Percentiles rank a stretch among this genome's conserved stretches.
These are phyloP conservation scores for Blastobotrys persicus DNA, from an alignment of 1,139 yeast species.

Conservation along the genomic window DNA sequence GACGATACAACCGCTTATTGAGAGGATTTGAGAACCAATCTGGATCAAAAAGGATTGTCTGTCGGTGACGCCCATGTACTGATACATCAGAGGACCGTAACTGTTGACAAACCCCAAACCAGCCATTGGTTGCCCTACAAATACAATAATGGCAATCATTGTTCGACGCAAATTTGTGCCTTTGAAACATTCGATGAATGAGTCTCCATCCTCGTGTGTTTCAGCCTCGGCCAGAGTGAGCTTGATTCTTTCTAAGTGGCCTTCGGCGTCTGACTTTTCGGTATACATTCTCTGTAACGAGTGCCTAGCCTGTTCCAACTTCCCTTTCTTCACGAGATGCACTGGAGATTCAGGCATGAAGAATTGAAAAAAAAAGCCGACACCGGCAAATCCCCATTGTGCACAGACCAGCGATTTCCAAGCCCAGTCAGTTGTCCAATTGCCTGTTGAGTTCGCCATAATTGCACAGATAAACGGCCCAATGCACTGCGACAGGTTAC, in stretches of 20 bases:
- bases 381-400: constrained; percentile 32
- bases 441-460: constrained; percentile 25
- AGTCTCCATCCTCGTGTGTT: constrained; percentile 24
- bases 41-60: constrained; percentile 35
- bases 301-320: constrained; percentile 42
- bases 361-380: constrained; percentile 23
- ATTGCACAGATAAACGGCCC: constrained; percentile 36
- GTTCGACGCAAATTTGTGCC: constrained; percentile 50
- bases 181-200: constrained; percentile 49
- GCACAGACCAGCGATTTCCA: constrained; percentile 16
- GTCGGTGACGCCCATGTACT: constrained; percentile 39
- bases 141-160: constrained; percentile 46
- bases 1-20: constrained; percentile 35
- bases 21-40: constrained; percentile 37
- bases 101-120: constrained; percentile 52
- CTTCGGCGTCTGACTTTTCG: constrained; percentile 30
- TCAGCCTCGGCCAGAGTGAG: constrained; percentile 37
- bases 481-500: constrained; percentile 33
- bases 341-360: constrained; percentile 56
- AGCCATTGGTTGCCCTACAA: constrained; percentile 50
- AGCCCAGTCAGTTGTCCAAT: constrained; percentile 31
- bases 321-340: constrained; percentile 46
- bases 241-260: constrained; percentile 32
- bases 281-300: constrained; percentile 26
- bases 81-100: constrained; percentile 43